Conservation (phyloP, 202 grass and related monocot species). For the Setaria italica region DNA sequence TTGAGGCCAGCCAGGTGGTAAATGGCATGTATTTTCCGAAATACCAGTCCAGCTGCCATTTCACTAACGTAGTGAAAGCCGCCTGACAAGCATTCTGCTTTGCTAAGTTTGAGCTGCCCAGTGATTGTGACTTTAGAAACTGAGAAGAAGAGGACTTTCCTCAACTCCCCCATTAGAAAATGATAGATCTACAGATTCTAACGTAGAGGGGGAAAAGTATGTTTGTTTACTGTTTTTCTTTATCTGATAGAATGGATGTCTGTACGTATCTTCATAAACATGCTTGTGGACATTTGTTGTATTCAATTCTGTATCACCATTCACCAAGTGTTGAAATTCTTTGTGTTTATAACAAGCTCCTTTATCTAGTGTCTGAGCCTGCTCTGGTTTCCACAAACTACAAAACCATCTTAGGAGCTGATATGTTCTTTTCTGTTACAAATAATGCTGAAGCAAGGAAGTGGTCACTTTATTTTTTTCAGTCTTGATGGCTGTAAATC, state of each 20-base stretch:
- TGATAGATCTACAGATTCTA: slow-evolving; percentile 15
- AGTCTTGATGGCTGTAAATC: background rate
- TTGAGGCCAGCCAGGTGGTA: slow-evolving; percentile 7
- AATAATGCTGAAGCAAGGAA: background rate
- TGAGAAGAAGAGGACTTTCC: slow-evolving; percentile 16
- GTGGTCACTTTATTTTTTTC: background rate
- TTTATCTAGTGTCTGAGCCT: background rate
- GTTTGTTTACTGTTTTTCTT: background rate
- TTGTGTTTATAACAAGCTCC: background rate
- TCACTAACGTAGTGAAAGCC: slow-evolving; percentile 43
- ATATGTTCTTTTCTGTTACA: slow-evolving; percentile 2
- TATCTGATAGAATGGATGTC: background rate
- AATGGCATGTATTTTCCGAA: background rate
- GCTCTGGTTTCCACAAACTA: background rate
- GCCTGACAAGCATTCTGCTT: slow-evolving; percentile 36
- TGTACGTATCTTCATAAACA: slow-evolving; percentile 39
- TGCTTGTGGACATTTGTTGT: slow-evolving; percentile 32
- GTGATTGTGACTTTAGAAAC: slow-evolving; percentile 13
- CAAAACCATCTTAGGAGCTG: background rate
- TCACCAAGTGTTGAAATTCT: slow-evolving; percentile 29
- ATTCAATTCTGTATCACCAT: slow-evolving; percentile 28
- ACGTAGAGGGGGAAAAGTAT: background rate
- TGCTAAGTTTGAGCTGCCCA: slow-evolving; percentile 22
- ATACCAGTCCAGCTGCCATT: slow-evolving; percentile 32
- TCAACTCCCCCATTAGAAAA: slow-evolving; percentile 32